A percentile compares a stretch with the other conserved stretches of the same genome.
Evolutionary conservation across 805 yeast genomes (phyloP).

Genomic region (Saccharomycopsis guyanensis): DNA sequence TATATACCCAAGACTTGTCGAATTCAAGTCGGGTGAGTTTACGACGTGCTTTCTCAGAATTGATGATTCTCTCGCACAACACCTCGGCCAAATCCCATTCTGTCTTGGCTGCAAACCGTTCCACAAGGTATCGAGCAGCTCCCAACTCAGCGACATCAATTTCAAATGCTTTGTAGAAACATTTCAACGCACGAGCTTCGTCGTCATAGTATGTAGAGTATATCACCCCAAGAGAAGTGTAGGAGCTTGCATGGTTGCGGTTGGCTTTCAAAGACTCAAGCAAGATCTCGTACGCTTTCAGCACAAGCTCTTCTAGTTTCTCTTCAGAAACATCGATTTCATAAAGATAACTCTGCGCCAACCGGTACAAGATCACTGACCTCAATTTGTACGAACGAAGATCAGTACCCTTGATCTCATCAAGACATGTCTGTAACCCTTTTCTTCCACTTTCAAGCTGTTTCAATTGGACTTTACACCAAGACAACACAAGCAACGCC

Average conservation of each 20-base stretch:
- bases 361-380: conserved; percentile 62
- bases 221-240: conserved; percentile 72
- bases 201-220: conserved; percentile 56
- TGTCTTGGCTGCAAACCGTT: conserved; percentile 52
- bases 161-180: conserved; percentile 86
- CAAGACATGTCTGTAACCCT: conserved; percentile 39
- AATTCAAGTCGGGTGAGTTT: conserved; percentile 30
- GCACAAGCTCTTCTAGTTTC: conserved; percentile 26
- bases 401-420: conserved; percentile 41
- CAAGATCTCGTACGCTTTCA: conserved; percentile 49
- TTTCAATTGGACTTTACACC: conserved; percentile 63
- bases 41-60: conserved; percentile 53
- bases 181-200: conserved; percentile 63
- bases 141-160: conserved; percentile 65
- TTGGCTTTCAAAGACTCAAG: conserved; percentile 56
- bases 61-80: conserved; percentile 57
- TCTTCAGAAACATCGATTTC: conserved; percentile 25
- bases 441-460: conserved; percentile 44
- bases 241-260: conserved; percentile 68
- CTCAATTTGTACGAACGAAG: conserved; percentile 45
- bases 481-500: conserved; percentile 64
- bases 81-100: conserved; percentile 86
- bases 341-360: conserved; percentile 55
- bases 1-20: conserved; percentile 72
- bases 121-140: conserved; percentile 69